Percentiles rank a stretch among this genome's conserved stretches.
Conservation (phyloP, 305 asterid species). For the Monarda citriodora region DNA sequence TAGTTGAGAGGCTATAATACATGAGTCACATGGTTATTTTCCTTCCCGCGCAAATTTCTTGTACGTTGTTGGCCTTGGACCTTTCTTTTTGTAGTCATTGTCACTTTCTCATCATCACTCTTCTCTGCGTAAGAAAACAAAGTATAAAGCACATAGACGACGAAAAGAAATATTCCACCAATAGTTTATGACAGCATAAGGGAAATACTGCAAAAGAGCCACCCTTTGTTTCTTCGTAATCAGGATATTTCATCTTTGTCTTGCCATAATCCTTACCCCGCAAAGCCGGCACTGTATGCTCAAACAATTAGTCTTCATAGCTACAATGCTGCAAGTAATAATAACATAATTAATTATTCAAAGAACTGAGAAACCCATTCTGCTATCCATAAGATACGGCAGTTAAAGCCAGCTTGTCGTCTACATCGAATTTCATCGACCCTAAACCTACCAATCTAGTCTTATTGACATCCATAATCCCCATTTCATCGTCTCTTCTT, state of each 20-base stretch:
- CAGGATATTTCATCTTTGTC: conserved; percentile 94
- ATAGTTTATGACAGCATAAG: background rate
- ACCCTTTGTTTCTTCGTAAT: conserved; percentile 87
- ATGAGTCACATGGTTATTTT: too few relatives aligned
- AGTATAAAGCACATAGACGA: conserved; percentile 14
- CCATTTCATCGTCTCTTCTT: too few relatives aligned
- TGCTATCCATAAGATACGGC: conserved; percentile 12
- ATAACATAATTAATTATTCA: conserved; percentile 38
- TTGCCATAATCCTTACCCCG: conserved; percentile 98
- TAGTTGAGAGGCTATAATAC: too few relatives aligned
- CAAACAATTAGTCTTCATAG: conserved; percentile 72
- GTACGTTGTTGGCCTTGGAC: conserved; percentile 98
- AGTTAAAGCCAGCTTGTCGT: conserved; percentile 5
- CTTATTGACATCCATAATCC: background rate
- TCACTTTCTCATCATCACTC: conserved; percentile 90
- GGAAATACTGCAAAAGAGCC: conserved; percentile 91
- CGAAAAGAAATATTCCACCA: conserved; percentile 16
- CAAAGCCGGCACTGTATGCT: conserved; percentile 96
- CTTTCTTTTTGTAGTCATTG: conserved; percentile 91
- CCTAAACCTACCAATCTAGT: conserved; percentile 3
- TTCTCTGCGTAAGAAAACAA: conserved; percentile 63
- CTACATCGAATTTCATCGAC: background rate
- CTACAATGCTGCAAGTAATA: conserved; percentile 52
- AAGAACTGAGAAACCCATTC: conserved; percentile 25
- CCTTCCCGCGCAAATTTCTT: too few relatives aligned